phyloP scores from a whole-genome alignment of 768 basidiomycete genomes.

The Serpula lacrymans region DNA sequence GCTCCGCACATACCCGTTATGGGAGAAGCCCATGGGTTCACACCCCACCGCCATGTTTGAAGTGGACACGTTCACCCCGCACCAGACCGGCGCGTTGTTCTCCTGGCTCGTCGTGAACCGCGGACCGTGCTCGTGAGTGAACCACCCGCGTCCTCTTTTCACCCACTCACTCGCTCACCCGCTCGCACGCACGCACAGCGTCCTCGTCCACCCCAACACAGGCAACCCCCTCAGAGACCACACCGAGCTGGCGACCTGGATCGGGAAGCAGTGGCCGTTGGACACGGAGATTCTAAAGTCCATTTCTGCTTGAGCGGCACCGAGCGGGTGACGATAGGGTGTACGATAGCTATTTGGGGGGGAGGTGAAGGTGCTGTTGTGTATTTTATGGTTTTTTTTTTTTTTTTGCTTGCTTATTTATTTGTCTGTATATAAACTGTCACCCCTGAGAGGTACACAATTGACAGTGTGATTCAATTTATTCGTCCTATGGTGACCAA shows the following conservation, averaged over 20 bases:
- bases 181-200: slow-evolving; percentile 32
- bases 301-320: too few species aligned
- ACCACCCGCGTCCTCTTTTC: not conserved
- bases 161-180: slow-evolving; percentile 3
- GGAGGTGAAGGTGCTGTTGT: too few species aligned
- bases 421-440: too few species aligned
- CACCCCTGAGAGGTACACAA: too few species aligned
- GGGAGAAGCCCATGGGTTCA: slow-evolving; percentile 62
- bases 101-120: slow-evolving; percentile 65
- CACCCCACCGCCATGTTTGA: slow-evolving; percentile 75
- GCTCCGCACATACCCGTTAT: slow-evolving; percentile 57
- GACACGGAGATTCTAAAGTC: slow-evolving; percentile 38
- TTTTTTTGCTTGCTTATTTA: too few species aligned
- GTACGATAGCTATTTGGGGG: too few species aligned
- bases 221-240: slow-evolving; percentile 54
- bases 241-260: slow-evolving; percentile 62
- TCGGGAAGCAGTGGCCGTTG: slow-evolving; percentile 60
- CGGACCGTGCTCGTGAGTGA: slow-evolving; percentile 68
- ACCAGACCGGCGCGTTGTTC: slow-evolving; percentile 67
- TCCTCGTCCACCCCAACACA: slow-evolving; percentile 72
- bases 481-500: too few species aligned
- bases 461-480: too few species aligned
- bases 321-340: too few species aligned
- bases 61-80: slow-evolving; percentile 62
- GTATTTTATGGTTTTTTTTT: too few species aligned